These are phyloP conservation scores for Cyphellophora attinorum DNA, from an alignment of 2,329 filamentous ascomycete genomes.

Conservation along the genomic window DNA sequence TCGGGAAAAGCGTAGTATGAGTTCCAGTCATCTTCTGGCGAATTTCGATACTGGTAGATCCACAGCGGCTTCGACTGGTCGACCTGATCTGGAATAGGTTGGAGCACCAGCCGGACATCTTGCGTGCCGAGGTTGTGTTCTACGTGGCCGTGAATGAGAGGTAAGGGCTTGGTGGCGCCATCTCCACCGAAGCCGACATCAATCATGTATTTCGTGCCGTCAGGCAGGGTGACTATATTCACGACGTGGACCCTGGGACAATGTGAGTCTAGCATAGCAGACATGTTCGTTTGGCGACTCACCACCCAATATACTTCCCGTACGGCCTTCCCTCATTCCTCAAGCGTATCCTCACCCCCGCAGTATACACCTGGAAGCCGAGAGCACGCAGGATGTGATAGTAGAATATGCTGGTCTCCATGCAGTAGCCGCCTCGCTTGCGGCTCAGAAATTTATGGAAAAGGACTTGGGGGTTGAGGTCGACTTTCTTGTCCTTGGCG, in stretches of 20 bases:
- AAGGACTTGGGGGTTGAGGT: conserved; percentile 37
- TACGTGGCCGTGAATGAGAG: no score
- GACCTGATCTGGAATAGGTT: conserved; percentile 36
- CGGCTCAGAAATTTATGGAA: conserved; percentile 41
- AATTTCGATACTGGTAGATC: conserved; percentile 40
- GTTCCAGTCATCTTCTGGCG: conserved; percentile 26
- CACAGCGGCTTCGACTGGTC: conserved; percentile 38
- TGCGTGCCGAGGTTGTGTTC: conserved; percentile 46
- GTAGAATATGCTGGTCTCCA: conserved; percentile 49
- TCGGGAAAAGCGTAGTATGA: conserved; percentile 33
- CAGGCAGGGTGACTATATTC: no score
- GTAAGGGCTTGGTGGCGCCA: no score
- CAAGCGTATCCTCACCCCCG: conserved; percentile 37
- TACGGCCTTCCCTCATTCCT: conserved; percentile 20
- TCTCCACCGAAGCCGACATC: no score
- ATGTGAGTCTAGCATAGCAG: no score
- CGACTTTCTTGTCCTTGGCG: conserved; percentile 26
- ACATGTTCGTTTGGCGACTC: no score
- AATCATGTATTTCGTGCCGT: no score
- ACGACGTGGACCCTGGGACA: no score
- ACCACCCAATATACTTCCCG: conserved; percentile 20
- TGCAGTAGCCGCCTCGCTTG: conserved; percentile 50
- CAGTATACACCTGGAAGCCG: conserved; percentile 44
- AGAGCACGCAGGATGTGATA: conserved; percentile 41
- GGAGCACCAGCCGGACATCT: conserved; percentile 41